A percentile compares a stretch with the other conserved stretches of the same genome.
Evolutionary conservation across 1,284 basidiomycete species (phyloP).

Genomic region (Caloboletus firmus): DNA sequence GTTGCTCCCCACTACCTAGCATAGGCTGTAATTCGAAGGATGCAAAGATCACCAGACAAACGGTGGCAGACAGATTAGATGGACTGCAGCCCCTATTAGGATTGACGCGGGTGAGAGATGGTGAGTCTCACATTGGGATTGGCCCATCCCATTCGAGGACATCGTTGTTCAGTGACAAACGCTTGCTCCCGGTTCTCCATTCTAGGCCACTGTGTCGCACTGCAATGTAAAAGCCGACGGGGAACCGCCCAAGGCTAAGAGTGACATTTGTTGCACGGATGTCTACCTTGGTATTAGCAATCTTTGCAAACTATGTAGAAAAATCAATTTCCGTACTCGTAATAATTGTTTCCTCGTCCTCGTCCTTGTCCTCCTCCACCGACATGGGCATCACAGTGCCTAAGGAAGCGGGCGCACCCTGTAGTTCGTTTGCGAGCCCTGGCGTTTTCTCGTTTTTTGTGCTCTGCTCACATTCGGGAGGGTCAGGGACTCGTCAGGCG

Average conservation of each 20-base stretch:
- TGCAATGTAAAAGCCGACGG: background rate
- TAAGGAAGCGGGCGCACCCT: background rate
- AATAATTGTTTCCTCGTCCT: background rate
- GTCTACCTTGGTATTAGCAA: too few species aligned
- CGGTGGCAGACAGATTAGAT: background rate
- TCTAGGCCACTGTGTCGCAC: background rate
- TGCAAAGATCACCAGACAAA: background rate
- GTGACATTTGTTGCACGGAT: background rate
- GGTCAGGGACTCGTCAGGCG: too few species aligned
- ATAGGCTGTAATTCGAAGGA: too few species aligned
- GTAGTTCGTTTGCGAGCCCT: too few species aligned
- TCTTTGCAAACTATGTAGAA: background rate
- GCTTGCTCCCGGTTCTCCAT: background rate
- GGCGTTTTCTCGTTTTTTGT: too few species aligned
- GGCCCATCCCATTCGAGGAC: background rate
- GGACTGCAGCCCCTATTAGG: conserved; percentile 4
- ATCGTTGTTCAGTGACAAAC: background rate
- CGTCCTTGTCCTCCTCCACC: too few species aligned
- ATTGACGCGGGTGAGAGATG: too few species aligned
- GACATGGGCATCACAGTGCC: too few species aligned
- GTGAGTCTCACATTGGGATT: background rate
- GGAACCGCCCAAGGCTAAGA: background rate
- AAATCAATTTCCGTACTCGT: background rate
- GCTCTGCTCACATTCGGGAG: too few species aligned
- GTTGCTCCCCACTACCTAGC: too few species aligned